These are phyloP conservation scores for Fusarium circinatum DNA, from an alignment of 2,329 filamentous ascomycete species.

Conservation along the genomic window DNA sequence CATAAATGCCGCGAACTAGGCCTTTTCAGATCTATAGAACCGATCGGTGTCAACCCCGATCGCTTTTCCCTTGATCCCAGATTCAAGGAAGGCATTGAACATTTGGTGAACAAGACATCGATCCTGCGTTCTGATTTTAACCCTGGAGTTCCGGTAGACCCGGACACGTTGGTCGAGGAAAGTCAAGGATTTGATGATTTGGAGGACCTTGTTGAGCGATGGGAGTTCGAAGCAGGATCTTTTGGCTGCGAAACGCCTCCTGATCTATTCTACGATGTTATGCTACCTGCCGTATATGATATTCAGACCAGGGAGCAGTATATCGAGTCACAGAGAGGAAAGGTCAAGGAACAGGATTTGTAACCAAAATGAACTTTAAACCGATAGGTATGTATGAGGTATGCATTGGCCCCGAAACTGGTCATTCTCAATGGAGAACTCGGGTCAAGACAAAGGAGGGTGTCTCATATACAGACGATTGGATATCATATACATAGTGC, in stretches of 20 bases:
- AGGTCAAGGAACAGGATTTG: neutral
- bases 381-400: neutral
- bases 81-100: no score
- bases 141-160: no score
- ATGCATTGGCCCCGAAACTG: neutral
- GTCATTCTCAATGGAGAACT: neutral
- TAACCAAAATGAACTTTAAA: neutral
- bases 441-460: neutral
- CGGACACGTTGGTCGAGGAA: no score
- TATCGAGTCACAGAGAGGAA: neutral
- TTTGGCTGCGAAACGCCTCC: accelerated
- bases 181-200: no score
- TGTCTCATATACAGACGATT: neutral
- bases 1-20: no score
- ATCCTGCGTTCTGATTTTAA: no score
- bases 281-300: neutral
- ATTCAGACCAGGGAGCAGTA: neutral
- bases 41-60: no score
- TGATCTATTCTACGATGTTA: neutral
- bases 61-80: no score
- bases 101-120: no score
- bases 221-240: no score
- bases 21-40: no score
- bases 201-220: no score
- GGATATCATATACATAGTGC: neutral